Evolutionary conservation across 1,139 yeast genomes (phyloP), one percentile per base, ranked within the genome.

Genomic region (Yamadazyma spencermartinsiae): DNA sequence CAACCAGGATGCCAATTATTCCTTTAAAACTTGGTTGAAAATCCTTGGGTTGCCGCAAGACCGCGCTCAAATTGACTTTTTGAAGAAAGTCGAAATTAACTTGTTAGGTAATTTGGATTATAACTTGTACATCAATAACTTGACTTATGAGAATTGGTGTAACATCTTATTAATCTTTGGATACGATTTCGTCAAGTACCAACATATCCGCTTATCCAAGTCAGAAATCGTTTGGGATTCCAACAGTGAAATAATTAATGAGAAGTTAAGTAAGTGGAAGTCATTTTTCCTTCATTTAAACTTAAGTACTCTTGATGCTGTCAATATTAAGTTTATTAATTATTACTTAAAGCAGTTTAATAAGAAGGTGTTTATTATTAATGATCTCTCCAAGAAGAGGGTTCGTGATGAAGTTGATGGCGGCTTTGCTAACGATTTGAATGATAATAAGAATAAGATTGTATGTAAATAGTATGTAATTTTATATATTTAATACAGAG

Each of bases 11-110:
- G 76, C 80, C 41, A 83, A 82, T 54, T 85, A 78, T 58, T 71
- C 85, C 16, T 73, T 83, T 48, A 72, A 71, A 48, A 77, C 86
- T n/a, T 86, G 95, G 95, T 68, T 84, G 38, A 80, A 79, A 53
- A 80, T 86, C 36, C 77, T 87, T 37, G 92, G 94, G 1, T 81
- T 48, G 50, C 72, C 35, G 43, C 52, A 47, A 38, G 56, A 47
- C 37, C 52, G 47, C 15, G 38, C 46, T 12, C 58, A 58, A 37
- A 46, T 72, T n/a, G 49, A 60, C 31, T 79, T 74, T 41, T 66
- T 86, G 43, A 68, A 68, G 43, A 51, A 54, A 10, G 66, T 80
- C 42, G 95, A 86, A 60, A 52, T 74, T 25, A 60, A 68, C n/a
- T 67, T 84, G 29, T 68, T 86, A 42, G 52, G 60, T 26, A 61